Evolutionary conservation across 2,329 filamentous ascomycete species (phyloP).

Genomic region (Pseudogymnoascus sp.): DNA sequence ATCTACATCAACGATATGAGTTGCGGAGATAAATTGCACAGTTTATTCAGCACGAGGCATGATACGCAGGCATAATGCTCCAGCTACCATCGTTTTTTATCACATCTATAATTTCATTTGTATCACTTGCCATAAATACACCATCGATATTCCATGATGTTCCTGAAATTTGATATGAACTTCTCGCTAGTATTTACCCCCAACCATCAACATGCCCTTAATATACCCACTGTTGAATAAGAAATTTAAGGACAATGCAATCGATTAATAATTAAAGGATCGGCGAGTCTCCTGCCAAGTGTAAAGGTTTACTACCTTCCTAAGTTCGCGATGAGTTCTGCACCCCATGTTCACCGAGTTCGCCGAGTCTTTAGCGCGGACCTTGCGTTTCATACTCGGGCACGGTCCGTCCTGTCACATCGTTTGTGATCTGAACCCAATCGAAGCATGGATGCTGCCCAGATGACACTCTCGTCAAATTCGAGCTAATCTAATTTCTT

Average conservation of each 20-base stretch:
- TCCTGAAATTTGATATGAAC: too few relatives aligned
- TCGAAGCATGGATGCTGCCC: not conserved
- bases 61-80: not conserved
- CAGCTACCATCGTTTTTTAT: not conserved
- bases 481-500: not conserved
- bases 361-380: not conserved
- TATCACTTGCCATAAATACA: too few relatives aligned
- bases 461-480: not conserved
- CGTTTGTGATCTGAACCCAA: not conserved
- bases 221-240: not conserved
- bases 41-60: not conserved
- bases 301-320: not conserved
- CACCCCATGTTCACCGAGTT: not conserved
- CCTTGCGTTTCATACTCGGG: not conserved
- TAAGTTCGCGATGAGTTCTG: not conserved
- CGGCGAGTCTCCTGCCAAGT: not conserved
- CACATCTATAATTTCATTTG: too few relatives aligned
- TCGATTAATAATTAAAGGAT: not conserved
- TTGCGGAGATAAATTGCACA: not conserved
- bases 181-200: too few relatives aligned
- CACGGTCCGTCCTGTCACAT: not conserved
- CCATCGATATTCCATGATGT: too few relatives aligned
- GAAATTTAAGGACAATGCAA: not conserved
- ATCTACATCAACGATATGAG: not conserved
- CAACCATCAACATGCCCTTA: not conserved